A percentile compares a stretch with the other conserved stretches of the same genome.
Conservation (phyloP, 176 grass and related monocot genomes). For the Urochloa ruziziensis region DNA sequence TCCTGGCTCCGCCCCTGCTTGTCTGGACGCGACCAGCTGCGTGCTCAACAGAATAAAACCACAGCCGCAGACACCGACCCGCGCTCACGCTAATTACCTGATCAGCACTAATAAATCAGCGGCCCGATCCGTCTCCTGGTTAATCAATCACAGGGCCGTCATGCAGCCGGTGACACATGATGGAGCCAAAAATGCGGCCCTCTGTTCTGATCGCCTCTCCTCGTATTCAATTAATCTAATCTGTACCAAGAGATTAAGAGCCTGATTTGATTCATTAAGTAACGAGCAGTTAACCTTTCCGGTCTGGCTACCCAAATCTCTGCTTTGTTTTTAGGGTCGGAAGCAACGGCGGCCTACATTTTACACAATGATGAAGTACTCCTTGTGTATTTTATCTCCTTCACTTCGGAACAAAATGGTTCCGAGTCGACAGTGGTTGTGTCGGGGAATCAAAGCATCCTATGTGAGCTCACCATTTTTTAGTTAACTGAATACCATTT, state of each 20-base stretch:
- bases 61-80: slow-evolving; percentile 19
- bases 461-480: not conserved
- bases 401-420: not conserved
- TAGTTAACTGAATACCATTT: not conserved
- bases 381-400: not conserved
- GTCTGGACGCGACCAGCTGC: slow-evolving; percentile 17
- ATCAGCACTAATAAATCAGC: not conserved
- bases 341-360: no score
- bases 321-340: slow-evolving; percentile 1
- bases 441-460: slow-evolving; percentile 25
- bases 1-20: no score
- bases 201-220: not conserved
- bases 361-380: no score
- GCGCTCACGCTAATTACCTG: not conserved
- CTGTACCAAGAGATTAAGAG: not conserved
- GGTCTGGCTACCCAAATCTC: not conserved
- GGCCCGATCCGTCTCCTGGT: not conserved
- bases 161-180: slow-evolving; percentile 32
- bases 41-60: slow-evolving; percentile 14
- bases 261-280: not conserved
- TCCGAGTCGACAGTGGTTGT: not conserved
- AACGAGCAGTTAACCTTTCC: not conserved
- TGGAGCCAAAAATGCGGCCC: slow-evolving; percentile 29
- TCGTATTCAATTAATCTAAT: not conserved
- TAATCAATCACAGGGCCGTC: not conserved